A percentile compares a stretch with the other conserved stretches of the same genome.
These are phyloP conservation scores for Hygrophoropsis aurantiaca DNA, from an alignment of 768 basidiomycete genomes.

Conservation along the genomic window DNA sequence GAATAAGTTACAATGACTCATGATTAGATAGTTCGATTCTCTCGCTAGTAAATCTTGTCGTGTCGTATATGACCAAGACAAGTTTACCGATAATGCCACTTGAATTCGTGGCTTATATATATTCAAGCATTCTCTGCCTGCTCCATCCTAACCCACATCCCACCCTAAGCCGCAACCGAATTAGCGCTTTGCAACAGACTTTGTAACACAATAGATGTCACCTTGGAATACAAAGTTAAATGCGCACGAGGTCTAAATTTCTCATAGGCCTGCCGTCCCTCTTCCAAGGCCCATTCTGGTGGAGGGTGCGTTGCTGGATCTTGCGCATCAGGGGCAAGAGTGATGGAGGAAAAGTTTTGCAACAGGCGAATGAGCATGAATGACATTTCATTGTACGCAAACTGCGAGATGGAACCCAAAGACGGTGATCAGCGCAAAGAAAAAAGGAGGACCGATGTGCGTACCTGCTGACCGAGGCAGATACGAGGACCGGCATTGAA, in stretches of 20 bases:
- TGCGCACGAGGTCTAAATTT: constrained; percentile 25
- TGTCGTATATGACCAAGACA: no score
- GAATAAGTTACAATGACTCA: no score
- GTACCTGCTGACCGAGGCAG: constrained; percentile 37
- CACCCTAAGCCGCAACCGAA: constrained; percentile 33
- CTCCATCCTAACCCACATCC: constrained; percentile 47
- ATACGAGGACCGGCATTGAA: constrained; percentile 42
- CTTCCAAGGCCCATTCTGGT: constrained; percentile 20
- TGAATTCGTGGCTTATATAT: no score
- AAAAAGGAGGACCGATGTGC: constrained; percentile 18
- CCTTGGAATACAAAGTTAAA: constrained; percentile 36
- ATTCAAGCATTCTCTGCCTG: constrained; percentile 20
- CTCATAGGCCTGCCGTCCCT: constrained; percentile 26
- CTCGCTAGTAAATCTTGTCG: no score
- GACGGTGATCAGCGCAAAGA: constrained; percentile 5
- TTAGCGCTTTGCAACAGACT: background rate
- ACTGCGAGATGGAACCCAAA: constrained; percentile 16
- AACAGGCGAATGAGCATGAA: constrained; percentile 31
- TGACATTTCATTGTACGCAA: constrained; percentile 34
- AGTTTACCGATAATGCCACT: no score
- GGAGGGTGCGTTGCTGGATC: constrained; percentile 25
- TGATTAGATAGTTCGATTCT: no score
- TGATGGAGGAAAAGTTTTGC: constrained; percentile 24
- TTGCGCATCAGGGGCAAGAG: constrained; percentile 25
- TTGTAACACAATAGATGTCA: constrained; percentile 15